Base-by-base conservation (phyloP, 139 green algal species). In the Ulvella scutata region DNA sequence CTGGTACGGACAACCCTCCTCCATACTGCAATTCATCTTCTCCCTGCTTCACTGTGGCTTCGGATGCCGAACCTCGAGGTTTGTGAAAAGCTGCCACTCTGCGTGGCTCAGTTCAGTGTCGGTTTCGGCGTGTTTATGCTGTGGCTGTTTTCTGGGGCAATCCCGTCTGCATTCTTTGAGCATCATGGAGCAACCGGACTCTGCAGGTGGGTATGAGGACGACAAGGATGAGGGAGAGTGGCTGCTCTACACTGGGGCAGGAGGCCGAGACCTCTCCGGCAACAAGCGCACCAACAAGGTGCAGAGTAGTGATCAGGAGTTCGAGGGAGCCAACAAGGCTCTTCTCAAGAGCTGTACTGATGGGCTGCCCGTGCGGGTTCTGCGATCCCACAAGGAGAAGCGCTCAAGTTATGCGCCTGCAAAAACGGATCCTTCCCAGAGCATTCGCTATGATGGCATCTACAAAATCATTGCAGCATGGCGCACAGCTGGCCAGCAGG, bases 281-380 rank as follows among this genome's bases (percentile, higher is more conserved):
- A 98, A 98, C 88, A 98, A 98, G 85, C 87, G 93, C 74, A 96
- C 89, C 51, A 96, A 88, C 84, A 97, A 96, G 81, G 86, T 89
- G 43, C 89, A 94, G 43, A 89, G 82, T 4, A 91, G 88, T 60
- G 90, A 95, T 79, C 93, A 98, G 84, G 82, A 80, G 26, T 98
- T 97, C 83, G 80, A 90, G 9, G 88, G 75, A 37, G 90, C 87
- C 79, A 98, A 98, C 84, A 83, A 93, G 84, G 93, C 93, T 33
- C 80, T 98, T 38, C 79, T 86, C 61, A 33, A 92, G 43, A 94
- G 85, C 10, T 98, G 93, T 83, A 74, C 80, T 72, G 80, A 88
- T 59, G 93, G 93, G 4, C 84, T 93, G 74, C 93, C 93, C 20
- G 86, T 98, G 23, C 83, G 93, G 1, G 93, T 98, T 20, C 89